phyloP scores from a whole-genome alignment of 73 alveolate genomes.

The Strombidium stylifer region DNA sequence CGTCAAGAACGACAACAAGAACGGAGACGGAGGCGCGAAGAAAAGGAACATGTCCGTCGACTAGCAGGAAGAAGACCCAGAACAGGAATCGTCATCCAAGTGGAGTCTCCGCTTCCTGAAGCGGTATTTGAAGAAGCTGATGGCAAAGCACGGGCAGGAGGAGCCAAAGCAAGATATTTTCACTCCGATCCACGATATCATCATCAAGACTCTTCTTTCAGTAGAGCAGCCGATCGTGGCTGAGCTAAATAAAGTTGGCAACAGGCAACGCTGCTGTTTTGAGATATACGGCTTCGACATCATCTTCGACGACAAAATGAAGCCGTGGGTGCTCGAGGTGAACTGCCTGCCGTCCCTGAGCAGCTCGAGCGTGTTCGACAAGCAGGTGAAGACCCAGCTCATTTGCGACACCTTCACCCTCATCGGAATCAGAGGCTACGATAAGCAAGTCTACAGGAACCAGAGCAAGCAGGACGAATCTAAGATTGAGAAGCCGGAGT shows the following conservation, averaged over 20 bases:
- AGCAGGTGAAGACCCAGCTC: constrained; percentile 57
- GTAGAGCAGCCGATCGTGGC: constrained; percentile 67
- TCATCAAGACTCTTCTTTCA: constrained; percentile 72
- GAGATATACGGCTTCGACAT: constrained; percentile 94
- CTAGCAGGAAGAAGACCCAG: constrained; percentile 22
- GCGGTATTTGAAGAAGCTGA: constrained; percentile 31
- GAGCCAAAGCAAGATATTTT: constrained; percentile 48
- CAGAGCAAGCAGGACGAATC: constrained; percentile 11
- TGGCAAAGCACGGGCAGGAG: constrained; percentile 37
- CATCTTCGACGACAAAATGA: constrained; percentile 63
- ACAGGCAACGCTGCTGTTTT: constrained; percentile 70
- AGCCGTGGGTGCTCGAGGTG: constrained; percentile 90
- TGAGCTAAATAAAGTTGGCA: constrained; percentile 56
- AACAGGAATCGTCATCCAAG: constrained; percentile 6
- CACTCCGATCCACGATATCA: constrained; percentile 68
- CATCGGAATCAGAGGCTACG: constrained; percentile 60
- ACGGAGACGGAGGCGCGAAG: constrained; percentile 23
- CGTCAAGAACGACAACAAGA: constrained; percentile 66
- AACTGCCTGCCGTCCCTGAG: constrained; percentile 65
- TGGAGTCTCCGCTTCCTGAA: background rate
- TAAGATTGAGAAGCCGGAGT: too few relatives aligned
- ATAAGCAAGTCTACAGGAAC: constrained; percentile 5
- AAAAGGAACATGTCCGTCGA: constrained; percentile 80
- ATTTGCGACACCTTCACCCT: constrained; percentile 66
- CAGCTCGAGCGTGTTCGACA: constrained; percentile 55